Evolutionary conservation across 192 early-diverging fungal species (phyloP), one percentile per base, ranked within the genome.

Genomic region (Coemansia sp.): DNA sequence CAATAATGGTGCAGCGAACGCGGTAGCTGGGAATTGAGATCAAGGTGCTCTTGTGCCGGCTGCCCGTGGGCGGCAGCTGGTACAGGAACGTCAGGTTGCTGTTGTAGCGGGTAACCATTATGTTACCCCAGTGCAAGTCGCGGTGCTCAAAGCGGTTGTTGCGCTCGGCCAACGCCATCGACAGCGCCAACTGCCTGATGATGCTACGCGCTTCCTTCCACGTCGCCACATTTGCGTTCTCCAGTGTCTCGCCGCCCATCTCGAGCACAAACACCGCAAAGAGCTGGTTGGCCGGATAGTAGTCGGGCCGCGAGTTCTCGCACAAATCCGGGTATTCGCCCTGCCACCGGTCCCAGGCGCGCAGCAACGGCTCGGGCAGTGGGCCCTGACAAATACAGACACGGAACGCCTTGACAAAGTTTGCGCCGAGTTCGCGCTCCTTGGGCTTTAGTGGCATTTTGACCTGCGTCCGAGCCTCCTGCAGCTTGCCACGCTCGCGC

Each of bases 281-380:
- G 2, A 90, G 73, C 64, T 92, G 92, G 35, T 79, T 74, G 4
- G 67, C 45, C 8, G 78, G 67, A 51, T 82, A 87, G 42, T 77
- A 82, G 62, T 89, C 86, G 4, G 92, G 92, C 19, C 87, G 70
- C 23, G 67, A 59, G 50, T 90, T 94, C 53, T 91, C 87, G 44
- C 84, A 87, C 28, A 82, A 75, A 6, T 60, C 53, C 5, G 74
- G 74, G 30, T 83, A 64, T 27, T 75, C 78, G 19, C 63, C 54
- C 36, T 75, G 62, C 79, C 84, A 94, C 19, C 61, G 60, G 55
- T 92, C 87, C 89, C 92, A 92, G 0, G 79, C 81, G 4, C 84
- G 69, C 28, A 91, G 49, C 32, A 94, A 72, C 25, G 63, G 58
- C 11, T 74, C 44, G 5, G 89, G 87, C 53, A 90, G 84, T 28